Conservation (phyloP, 139 green algal species). For the Chlamydomonas eustigma region DNA sequence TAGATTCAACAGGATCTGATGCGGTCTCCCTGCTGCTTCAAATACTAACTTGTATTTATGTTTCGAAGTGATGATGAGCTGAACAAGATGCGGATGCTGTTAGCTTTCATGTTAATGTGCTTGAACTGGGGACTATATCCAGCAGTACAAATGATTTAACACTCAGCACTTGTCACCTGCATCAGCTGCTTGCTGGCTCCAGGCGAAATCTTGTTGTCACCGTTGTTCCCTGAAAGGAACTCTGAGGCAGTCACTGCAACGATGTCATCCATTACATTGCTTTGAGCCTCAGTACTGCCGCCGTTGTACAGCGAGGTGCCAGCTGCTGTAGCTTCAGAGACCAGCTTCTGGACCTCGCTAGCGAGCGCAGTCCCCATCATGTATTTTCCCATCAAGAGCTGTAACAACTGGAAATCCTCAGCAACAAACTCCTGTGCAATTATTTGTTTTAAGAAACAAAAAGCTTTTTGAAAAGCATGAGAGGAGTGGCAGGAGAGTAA, state of each 20-base stretch:
- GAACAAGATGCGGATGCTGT: no score
- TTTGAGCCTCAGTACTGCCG: neutral
- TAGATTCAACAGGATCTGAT: no score
- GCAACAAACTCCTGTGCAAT: constrained; percentile 25
- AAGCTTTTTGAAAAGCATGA: no score
- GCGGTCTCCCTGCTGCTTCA: no score
- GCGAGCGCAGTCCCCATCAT: constrained; percentile 23
- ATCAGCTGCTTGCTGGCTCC: constrained; percentile 29
- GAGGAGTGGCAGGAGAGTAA: neutral
- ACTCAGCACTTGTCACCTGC: constrained; percentile 4
- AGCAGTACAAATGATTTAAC: no score
- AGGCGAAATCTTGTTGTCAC: neutral
- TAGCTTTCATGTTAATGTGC: no score
- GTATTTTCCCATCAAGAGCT: constrained; percentile 28
- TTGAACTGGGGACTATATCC: no score
- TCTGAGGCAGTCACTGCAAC: neutral
- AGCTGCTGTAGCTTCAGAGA: no score
- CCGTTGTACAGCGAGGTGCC: neutral
- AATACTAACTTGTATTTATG: no score
- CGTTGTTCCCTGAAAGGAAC: neutral
- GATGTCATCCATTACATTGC: neutral
- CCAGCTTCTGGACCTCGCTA: neutral
- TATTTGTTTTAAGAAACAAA: no score
- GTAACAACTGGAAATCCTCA: constrained; percentile 75
- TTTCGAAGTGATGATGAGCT: no score